Base-by-base conservation (phyloP, 1,284 basidiomycete species). In the Austroboletus niveus region DNA sequence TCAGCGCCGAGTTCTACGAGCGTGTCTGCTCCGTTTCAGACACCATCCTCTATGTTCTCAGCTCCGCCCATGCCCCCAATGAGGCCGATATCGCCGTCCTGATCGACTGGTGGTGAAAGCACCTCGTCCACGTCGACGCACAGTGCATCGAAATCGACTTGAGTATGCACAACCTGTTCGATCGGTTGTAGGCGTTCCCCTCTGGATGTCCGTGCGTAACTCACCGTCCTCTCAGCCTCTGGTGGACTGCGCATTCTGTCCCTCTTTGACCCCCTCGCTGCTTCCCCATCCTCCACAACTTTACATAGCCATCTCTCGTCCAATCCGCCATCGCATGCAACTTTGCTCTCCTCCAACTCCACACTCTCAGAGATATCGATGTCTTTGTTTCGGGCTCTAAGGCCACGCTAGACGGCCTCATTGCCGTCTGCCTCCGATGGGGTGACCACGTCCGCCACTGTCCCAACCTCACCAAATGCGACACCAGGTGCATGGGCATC, bases 361-460 rank as follows among this genome's bases (percentile, higher is more conserved):
- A 31, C 31, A 42, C 49, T 1, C 43, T 55, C 20, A 49, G 54
- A 2, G 46, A 60, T 48, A 48, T 17, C 17, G 17, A 17, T 17
- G 17, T 65, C 55, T 42, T 61, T 42, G 42, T 60, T 35, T n/a
- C 60, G 0, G 42, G 38, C 39, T 35, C 27, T 3, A 8, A 17
- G 0, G 36, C 57, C 32, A 63, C 65, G 20, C 64, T 79, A 30
- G 62, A 72, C 5, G 82, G 81, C 1, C 70, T 87, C 14, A 68
- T 88, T 30, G 85, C 83, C 1, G 60, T 89, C 11, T 86, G 89
- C 60, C 69, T 88, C 45, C 79, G 86, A 0, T 73, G 84, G 2
- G 87, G 86, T 8, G 87, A 89, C 64, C 89, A 80, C 63, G 72
- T 63, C 32, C 72, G 77, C 0, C 85, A 87, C 61, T 89, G 86